Evolutionary conservation across 2,329 filamentous ascomycete genomes (phyloP), one percentile per base, ranked within the genome.

Genomic region (Lasiodiplodia theobromae): DNA sequence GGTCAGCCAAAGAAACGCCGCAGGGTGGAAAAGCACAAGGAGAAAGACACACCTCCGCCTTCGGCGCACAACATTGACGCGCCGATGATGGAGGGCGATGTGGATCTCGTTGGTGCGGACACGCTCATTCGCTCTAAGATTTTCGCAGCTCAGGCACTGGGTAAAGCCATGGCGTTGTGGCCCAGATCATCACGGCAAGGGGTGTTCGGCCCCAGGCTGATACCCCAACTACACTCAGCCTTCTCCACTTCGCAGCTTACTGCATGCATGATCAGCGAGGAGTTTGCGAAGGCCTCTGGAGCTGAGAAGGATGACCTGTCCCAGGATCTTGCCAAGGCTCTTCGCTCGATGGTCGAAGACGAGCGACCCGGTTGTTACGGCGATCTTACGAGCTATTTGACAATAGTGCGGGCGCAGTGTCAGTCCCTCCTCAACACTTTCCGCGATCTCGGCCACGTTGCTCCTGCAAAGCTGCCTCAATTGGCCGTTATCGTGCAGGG

Each of bases 11-110:
- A 96, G 80, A 90, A 93, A 71, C 88, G 94, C 40, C 89, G 94
- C 70, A 96, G 94, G 79, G 92, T 92, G 0, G 89, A 92, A n/a
- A 86, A 85, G 68, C 82, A 87, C 23, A 92, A 96, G 67, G 91
- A 94, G 25, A 78, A 80, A 16, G 74, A 75, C 58, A 69, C 72
- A 34, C 82, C 87, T 1, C 82, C 87, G 1, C 81, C 86, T 4
- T 87, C 91, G n/a, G 75, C 75, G 8, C 96, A 99, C 79, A 97
- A 99, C 78, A 93, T 99, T 21, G 96, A 99, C 78, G 96, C 94
- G 11, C 94, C 97, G 73, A 97, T 99, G 91, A 94, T 99, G 84
- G 92, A 95, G 77, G 96, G 96, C 64, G 96, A 99, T 75, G 91
- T 98, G 57, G 96, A 99, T 76, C 85, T 99, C 52, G 94, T 99